Conservation (phyloP, 2,329 filamentous ascomycete species). For the Tolypocladium ovalisporum region DNA sequence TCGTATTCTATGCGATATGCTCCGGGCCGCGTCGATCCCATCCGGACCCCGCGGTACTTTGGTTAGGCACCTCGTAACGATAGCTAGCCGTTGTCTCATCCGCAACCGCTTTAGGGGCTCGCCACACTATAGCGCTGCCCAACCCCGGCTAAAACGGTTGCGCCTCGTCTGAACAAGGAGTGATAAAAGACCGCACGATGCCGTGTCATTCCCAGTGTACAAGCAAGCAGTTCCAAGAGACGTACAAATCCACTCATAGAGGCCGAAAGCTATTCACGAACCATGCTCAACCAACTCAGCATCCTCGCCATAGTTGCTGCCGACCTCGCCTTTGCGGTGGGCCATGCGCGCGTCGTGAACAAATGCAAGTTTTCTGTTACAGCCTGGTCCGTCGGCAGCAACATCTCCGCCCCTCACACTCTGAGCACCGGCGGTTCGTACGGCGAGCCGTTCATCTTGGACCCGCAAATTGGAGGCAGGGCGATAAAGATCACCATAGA, state of each 20-base stretch:
- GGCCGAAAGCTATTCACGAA: not conserved
- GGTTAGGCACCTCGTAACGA: not conserved
- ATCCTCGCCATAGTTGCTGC: constrained; percentile 4
- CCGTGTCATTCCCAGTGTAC: not conserved
- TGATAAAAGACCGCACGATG: not conserved
- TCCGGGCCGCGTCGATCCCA: not conserved
- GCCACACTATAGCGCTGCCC: no score
- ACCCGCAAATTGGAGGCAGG: constrained; percentile 25
- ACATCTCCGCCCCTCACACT: constrained; percentile 13
- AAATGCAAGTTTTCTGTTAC: constrained; percentile 22
- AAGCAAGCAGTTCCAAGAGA: not conserved
- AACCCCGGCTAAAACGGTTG: no score
- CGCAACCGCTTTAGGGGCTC: no score
- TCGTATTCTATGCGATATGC: not conserved
- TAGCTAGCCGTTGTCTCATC: not conserved
- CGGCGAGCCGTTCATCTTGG: constrained; percentile 20
- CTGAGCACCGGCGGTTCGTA: constrained; percentile 18
- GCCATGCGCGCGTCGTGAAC: constrained; percentile 25
- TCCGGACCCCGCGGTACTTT: not conserved
- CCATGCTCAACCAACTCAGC: constrained; percentile 7
- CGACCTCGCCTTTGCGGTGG: constrained; percentile 10
- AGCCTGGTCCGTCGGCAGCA: constrained; percentile 26
- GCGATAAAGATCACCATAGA: constrained; percentile 25
- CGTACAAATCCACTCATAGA: not conserved
- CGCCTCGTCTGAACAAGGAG: not conserved